These are phyloP conservation scores for Pelargonium nanum DNA, from an alignment of 345 rosid species.

Conservation along the genomic window DNA sequence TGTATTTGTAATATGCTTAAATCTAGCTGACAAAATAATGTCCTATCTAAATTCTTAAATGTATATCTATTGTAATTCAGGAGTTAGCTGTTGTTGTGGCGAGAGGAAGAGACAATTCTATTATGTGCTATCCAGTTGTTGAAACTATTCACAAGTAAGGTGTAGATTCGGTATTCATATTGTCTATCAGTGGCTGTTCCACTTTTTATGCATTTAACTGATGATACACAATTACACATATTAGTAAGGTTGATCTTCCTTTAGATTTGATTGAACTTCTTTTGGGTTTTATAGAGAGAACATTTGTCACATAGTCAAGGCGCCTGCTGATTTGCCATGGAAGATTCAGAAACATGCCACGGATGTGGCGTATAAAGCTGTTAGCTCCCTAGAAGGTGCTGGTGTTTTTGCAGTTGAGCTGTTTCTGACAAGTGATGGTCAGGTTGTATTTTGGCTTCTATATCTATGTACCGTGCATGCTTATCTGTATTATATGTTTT, in stretches of 20 bases:
- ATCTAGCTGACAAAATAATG: no score
- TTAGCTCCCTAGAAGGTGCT: slow-evolving; percentile 84
- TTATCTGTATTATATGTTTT: slow-evolving; percentile 4
- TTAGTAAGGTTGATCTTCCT: not conserved
- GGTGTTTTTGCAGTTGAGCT: slow-evolving; percentile 95
- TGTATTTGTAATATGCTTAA: not conserved
- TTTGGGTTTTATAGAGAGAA: slow-evolving; percentile 50
- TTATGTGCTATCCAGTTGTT: slow-evolving; percentile 80
- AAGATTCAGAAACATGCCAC: slow-evolving; percentile 69
- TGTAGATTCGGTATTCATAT: slow-evolving; percentile 6
- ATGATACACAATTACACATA: not conserved
- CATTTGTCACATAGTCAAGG: slow-evolving; percentile 91
- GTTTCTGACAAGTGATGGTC: slow-evolving; percentile 67
- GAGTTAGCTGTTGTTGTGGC: slow-evolving; percentile 94
- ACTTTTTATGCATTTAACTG: not conserved
- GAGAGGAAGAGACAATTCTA: slow-evolving; percentile 78
- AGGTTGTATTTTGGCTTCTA: slow-evolving; percentile 36
- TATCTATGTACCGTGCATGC: not conserved
- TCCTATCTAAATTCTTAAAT: no score
- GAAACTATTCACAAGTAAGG: slow-evolving; percentile 88
- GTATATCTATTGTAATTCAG: slow-evolving; percentile 19
- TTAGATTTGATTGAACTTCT: slow-evolving; percentile 5
- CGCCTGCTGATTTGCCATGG: slow-evolving; percentile 82
- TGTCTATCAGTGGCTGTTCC: not conserved
- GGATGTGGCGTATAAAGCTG: slow-evolving; percentile 70